A percentile compares a stretch with the other conserved stretches of the same genome.
phyloP scores from a whole-genome alignment of 202 grass and related monocot genomes.

The Eragrostis tef region DNA sequence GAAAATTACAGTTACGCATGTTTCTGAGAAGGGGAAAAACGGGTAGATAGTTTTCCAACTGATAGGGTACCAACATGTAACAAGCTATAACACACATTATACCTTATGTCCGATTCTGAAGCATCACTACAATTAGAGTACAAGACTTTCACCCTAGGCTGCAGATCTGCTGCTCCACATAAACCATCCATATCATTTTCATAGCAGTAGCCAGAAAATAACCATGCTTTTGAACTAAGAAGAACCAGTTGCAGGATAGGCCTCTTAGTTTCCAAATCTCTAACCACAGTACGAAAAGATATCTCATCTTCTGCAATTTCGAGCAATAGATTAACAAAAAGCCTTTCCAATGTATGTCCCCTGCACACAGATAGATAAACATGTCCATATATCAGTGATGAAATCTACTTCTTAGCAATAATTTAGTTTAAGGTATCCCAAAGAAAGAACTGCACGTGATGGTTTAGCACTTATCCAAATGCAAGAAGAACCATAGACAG shows the following conservation, averaged over 20 bases:
- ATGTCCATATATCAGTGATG: slow-evolving; percentile 30
- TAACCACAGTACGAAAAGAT: slow-evolving; percentile 84
- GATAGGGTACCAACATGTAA: slow-evolving; percentile 13
- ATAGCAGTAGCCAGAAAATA: slow-evolving; percentile 62
- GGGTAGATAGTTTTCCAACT: background rate
- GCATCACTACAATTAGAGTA: slow-evolving; percentile 65
- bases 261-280: slow-evolving; percentile 73
- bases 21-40: background rate
- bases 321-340: slow-evolving; percentile 81
- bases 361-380: slow-evolving; percentile 54
- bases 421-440: background rate
- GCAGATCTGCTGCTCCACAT: slow-evolving; percentile 57
- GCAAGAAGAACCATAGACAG: slow-evolving; percentile 40
- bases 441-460: background rate
- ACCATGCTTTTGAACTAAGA: slow-evolving; percentile 80
- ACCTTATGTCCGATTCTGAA: slow-evolving; percentile 73
- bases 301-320: slow-evolving; percentile 90
- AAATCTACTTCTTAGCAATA: slow-evolving; percentile 11
- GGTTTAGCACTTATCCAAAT: slow-evolving; percentile 32
- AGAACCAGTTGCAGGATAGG: slow-evolving; percentile 76
- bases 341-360: slow-evolving; percentile 66
- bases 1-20: background rate
- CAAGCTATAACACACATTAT: slow-evolving; percentile 24
- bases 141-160: slow-evolving; percentile 69
- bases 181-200: slow-evolving; percentile 63